These are phyloP conservation scores for Kalanchoe fedtschenkoi DNA, from an alignment of 164 flowering plant species.

Conservation along the genomic window DNA sequence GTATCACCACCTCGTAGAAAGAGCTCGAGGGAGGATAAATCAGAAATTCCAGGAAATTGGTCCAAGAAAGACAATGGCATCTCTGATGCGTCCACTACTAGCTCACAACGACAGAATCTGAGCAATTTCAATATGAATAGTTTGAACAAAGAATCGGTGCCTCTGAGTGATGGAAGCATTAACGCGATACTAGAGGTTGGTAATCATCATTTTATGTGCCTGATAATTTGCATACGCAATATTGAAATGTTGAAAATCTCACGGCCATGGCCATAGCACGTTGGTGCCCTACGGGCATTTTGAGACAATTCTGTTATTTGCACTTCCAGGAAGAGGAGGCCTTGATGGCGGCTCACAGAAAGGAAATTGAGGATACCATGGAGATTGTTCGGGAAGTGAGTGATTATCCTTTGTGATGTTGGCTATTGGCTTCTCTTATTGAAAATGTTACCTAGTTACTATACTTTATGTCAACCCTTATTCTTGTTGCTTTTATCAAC, in stretches of 20 bases:
- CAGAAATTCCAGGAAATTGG: slow-evolving; percentile 56
- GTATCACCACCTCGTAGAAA: slow-evolving; percentile 88
- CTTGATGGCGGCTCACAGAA: slow-evolving; percentile 83
- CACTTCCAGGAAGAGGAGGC: slow-evolving; percentile 88
- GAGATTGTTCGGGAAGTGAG: slow-evolving; percentile 97
- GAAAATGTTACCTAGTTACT: not conserved
- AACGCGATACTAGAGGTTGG: slow-evolving; percentile 80
- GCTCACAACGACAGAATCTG: slow-evolving; percentile 36
- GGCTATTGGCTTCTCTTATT: not conserved
- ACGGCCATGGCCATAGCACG: not conserved
- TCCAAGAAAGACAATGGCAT: slow-evolving; percentile 36
- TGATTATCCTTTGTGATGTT: slow-evolving; percentile 5
- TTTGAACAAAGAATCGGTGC: slow-evolving; percentile 39
- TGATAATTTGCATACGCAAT: not conserved
- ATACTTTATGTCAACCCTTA: not conserved
- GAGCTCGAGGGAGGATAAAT: slow-evolving; percentile 54
- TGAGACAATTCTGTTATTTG: not conserved
- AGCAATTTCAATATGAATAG: slow-evolving; percentile 26
- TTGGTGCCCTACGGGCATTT: not conserved
- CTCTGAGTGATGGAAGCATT: slow-evolving; percentile 49
- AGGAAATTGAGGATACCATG: slow-evolving; percentile 97
- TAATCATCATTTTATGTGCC: slow-evolving; percentile 1
- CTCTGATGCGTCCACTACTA: slow-evolving; percentile 27
- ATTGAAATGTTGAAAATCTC: not conserved
- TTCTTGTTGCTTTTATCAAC: slow-evolving; percentile 6